Evolutionary conservation across 371 early-diverging fungal species (phyloP).

Genomic region (Mucor plumbeus): DNA sequence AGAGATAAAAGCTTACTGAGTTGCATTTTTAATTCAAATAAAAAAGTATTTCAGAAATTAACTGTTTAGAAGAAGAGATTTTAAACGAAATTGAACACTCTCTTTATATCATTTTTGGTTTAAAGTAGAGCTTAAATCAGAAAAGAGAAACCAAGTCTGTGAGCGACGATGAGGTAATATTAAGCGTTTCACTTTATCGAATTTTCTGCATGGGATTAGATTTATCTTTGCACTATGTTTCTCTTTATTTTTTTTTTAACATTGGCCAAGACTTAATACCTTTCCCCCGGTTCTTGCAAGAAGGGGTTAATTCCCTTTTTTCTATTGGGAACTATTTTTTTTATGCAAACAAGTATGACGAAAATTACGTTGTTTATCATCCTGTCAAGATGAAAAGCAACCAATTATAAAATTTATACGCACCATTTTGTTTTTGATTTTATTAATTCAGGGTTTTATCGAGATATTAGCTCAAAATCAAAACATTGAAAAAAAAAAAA

Average conservation of each 20-base stretch:
- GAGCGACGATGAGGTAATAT: neutral
- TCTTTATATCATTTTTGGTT: neutral
- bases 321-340: neutral
- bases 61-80: neutral
- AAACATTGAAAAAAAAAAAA: too few relatives aligned
- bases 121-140: neutral
- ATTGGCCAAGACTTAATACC: neutral
- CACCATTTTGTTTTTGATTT: neutral
- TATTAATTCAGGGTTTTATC: neutral
- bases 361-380: neutral
- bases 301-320: neutral
- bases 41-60: neutral
- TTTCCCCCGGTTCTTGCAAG: neutral
- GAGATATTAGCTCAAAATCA: too few relatives aligned
- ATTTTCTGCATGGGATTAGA: slow-evolving; percentile 3
- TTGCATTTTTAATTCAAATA: slow-evolving; percentile 9
- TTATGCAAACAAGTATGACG: neutral
- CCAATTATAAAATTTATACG: neutral
- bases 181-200: slow-evolving; percentile 1
- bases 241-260: neutral
- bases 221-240: neutral
- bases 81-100: neutral
- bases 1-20: slow-evolving; percentile 16
- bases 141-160: neutral
- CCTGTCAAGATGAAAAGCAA: neutral